A percentile compares a stretch with the other conserved stretches of the same genome.
These are phyloP conservation scores for Porogramme epimiltina DNA, from an alignment of 1,284 basidiomycete genomes.

Conservation along the genomic window DNA sequence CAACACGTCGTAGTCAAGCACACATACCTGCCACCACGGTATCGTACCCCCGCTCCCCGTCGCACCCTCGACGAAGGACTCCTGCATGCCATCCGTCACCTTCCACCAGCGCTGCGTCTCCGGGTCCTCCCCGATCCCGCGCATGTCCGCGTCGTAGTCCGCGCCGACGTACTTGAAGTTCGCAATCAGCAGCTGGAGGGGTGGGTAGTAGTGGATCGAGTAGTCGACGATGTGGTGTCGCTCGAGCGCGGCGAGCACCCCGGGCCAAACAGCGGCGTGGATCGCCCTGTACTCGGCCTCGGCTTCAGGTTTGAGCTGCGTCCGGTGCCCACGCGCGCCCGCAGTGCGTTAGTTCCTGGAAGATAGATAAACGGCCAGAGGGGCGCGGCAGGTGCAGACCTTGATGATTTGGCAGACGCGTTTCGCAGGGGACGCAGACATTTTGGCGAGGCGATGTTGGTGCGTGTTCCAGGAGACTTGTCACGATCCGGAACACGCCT, in stretches of 20 bases:
- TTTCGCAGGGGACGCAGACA: slow-evolving; percentile 47
- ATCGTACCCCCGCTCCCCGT: slow-evolving; percentile 64
- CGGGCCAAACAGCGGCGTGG: slow-evolving; percentile 72
- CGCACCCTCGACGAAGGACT: slow-evolving; percentile 70
- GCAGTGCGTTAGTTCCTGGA: slow-evolving; percentile 1
- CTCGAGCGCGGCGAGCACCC: slow-evolving; percentile 66
- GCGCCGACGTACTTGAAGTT: slow-evolving; percentile 65
- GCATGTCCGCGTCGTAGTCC: slow-evolving; percentile 72
- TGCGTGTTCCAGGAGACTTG: background rate
- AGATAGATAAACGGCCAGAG: background rate
- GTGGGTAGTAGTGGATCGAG: slow-evolving; percentile 71
- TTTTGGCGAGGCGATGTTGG: slow-evolving; percentile 8
- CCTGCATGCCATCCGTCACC: slow-evolving; percentile 78
- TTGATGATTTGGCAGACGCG: slow-evolving; percentile 78
- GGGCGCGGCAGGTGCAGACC: slow-evolving; percentile 33
- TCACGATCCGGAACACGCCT: no score
- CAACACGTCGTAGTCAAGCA: background rate
- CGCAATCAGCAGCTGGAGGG: slow-evolving; percentile 68
- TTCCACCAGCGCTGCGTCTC: slow-evolving; percentile 79
- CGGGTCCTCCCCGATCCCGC: slow-evolving; percentile 59
- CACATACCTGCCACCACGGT: slow-evolving; percentile 68
- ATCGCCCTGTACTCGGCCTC: slow-evolving; percentile 70
- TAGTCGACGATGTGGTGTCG: slow-evolving; percentile 76
- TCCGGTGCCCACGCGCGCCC: background rate
- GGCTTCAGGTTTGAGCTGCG: slow-evolving; percentile 62